These are phyloP conservation scores for Barnettozyma vustinii DNA, from an alignment of 805 yeast genomes.

Conservation along the genomic window DNA sequence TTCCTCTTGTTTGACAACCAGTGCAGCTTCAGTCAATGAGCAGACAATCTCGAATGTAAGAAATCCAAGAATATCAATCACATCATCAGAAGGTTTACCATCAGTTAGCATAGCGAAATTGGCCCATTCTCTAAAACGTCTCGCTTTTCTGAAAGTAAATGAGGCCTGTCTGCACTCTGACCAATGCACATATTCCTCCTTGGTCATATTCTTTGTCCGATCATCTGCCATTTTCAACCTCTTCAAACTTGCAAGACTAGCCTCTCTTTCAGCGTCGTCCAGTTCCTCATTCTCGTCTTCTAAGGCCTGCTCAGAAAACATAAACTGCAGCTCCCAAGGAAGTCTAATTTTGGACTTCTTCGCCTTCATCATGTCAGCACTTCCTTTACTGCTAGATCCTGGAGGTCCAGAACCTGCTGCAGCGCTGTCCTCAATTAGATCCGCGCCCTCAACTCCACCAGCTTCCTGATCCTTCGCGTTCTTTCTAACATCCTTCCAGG, in stretches of 20 bases:
- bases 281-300: slow-evolving; percentile 62
- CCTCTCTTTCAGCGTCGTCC: slow-evolving; percentile 89
- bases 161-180: slow-evolving; percentile 97
- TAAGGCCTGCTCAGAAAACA: slow-evolving; percentile 87
- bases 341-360: slow-evolving; percentile 76
- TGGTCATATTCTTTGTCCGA: slow-evolving; percentile 88
- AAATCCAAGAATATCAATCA: slow-evolving; percentile 91
- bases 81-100: slow-evolving; percentile 91
- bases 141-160: slow-evolving; percentile 91
- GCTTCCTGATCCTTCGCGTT: slow-evolving; percentile 63
- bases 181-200: slow-evolving; percentile 98
- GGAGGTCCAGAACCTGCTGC: slow-evolving; percentile 19
- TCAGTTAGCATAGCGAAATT: slow-evolving; percentile 81
- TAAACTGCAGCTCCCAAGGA: slow-evolving; percentile 93
- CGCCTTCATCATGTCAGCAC: slow-evolving; percentile 43
- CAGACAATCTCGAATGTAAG: slow-evolving; percentile 96
- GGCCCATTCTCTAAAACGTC: slow-evolving; percentile 95
- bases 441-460: slow-evolving; percentile 52
- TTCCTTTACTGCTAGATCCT: slow-evolving; percentile 26
- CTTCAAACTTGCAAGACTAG: slow-evolving; percentile 81
- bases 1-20: slow-evolving; percentile 69
- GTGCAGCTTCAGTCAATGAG: slow-evolving; percentile 86
- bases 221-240: slow-evolving; percentile 91
- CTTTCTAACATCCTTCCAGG: slow-evolving; percentile 97
- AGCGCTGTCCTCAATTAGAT: slow-evolving; percentile 38